Evolutionary conservation across 495 filamentous ascomycete species (phyloP), one percentile per base, ranked within the genome.

Genomic region (Podospora didyma): DNA sequence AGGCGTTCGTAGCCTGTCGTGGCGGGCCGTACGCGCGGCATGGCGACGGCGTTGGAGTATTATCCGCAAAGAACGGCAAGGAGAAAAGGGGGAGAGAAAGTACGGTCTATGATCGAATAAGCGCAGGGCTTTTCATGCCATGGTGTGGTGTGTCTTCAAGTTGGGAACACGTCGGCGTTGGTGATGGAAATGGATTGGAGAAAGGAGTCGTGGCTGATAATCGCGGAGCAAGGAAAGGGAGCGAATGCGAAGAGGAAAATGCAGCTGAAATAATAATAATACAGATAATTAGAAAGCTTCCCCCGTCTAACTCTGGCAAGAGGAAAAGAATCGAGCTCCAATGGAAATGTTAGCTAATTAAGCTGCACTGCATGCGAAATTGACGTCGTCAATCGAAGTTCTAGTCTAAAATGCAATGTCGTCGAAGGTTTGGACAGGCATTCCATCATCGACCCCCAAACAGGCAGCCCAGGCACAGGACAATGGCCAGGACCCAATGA

Each of bases 1-100:
- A 97, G 86, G 57, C 89, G 87, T 61, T 90, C 92, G 73, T 97
- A 97, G 60, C 92, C 92, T 39, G 91, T 96, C 12, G 88, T 92
- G 35, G 89, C 81, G 46, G 89, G 89, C 58, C 88, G 77, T 51
- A 46, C 65, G 65, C 80, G 73, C 50, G 69, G 66, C 69, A 73
- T 73, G 10, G 28, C 60, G 45, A 16, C 47, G 54, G 54, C 12
- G n/a, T 17, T 42, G 12, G 45, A 2, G 45, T 6, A 3, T 4
- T 22, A 5, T 19, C 12, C 12, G 22, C 4, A 47, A 47, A 21
- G n/a, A 26, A 47, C 4, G 45, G 20, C 22, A 47, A 47, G 45
- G 4, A 21, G 45, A 21, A 47, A 6, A 47, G n/a, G n/a, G n/a
- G 14, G 3, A 17, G n/a, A 16, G n/a, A 16, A 42, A 17, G 10